phyloP scores from a whole-genome alignment of 2,329 filamentous ascomycete genomes.

The Diaporthe helianthi region DNA sequence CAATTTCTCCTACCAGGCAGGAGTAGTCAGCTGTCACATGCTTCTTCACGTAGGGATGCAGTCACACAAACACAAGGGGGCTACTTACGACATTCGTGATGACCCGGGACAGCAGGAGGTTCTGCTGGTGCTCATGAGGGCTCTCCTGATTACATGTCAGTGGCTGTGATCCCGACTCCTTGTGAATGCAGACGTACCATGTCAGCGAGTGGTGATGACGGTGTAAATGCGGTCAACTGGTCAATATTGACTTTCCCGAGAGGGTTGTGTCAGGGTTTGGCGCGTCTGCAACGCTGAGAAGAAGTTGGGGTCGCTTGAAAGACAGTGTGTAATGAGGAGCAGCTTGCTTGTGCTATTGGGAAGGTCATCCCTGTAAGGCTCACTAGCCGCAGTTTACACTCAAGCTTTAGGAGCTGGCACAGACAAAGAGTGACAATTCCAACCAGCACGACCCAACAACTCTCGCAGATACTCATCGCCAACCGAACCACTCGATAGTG shows the following conservation, averaged over 20 bases:
- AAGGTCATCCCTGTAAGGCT: constrained; percentile 24
- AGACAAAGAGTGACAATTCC: not conserved
- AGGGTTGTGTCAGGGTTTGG: constrained; percentile 31
- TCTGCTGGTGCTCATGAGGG: constrained; percentile 97
- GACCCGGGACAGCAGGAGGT: constrained; percentile 88
- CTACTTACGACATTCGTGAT: constrained; percentile 88
- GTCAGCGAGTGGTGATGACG: not conserved
- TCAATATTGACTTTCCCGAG: constrained; percentile 15
- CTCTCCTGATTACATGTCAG: constrained; percentile 69
- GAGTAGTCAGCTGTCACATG: constrained; percentile 25
- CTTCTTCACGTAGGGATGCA: too few species aligned
- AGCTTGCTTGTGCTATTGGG: not conserved
- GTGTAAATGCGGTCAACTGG: constrained; percentile 4
- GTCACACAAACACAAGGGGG: not conserved
- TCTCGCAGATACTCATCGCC: not conserved
- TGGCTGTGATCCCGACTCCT: not conserved
- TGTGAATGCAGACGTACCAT: constrained; percentile 29
- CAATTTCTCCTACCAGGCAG: constrained; percentile 79
- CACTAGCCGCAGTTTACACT: not conserved
- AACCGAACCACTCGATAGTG: not conserved
- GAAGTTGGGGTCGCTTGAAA: not conserved
- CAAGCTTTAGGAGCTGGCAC: constrained; percentile 6
- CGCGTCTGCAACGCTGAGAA: constrained; percentile 21
- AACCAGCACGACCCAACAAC: not conserved
- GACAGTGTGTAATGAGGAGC: constrained; percentile 14